Percentiles rank a stretch among this genome's conserved stretches.
Evolutionary conservation across 2,329 filamentous ascomycete genomes (phyloP).

Genomic region (Whalleya microplaca): DNA sequence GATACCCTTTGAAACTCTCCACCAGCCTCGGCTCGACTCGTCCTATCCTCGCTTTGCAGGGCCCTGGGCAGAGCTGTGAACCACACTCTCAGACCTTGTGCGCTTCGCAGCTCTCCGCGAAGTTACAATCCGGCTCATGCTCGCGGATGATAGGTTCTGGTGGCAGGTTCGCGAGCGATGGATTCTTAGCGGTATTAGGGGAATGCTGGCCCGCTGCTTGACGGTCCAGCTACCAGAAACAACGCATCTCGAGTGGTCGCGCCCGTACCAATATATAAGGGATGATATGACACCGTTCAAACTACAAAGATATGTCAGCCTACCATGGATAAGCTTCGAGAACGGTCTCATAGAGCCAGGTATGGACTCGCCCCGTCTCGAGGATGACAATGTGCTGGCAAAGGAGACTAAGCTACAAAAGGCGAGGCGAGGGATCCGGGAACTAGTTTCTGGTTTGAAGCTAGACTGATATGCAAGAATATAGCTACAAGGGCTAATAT

Average conservation of each 20-base stretch:
- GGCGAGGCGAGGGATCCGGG: conserved; percentile 3
- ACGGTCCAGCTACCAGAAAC: conserved; percentile 26
- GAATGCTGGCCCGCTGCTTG: conserved; percentile 22
- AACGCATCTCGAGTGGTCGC: conserved; percentile 15
- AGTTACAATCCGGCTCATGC: conserved; percentile 24
- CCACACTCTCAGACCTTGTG: conserved; percentile 23
- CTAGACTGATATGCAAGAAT: too few species aligned
- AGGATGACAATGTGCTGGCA: not conserved
- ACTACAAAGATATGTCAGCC: conserved; percentile 17
- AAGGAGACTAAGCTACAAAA: conserved; percentile 4
- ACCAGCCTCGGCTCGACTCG: conserved; percentile 14
- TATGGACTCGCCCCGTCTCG: conserved; percentile 2
- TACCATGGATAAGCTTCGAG: conserved; percentile 4
- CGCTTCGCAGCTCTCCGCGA: conserved; percentile 22
- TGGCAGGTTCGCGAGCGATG: conserved; percentile 32
- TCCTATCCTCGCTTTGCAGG: not conserved
- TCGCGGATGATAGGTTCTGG: conserved; percentile 23
- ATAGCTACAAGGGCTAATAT: too few species aligned
- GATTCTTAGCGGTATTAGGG: conserved; percentile 23
- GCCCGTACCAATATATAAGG: conserved; percentile 22
- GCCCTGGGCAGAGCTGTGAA: conserved; percentile 26
- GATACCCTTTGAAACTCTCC: conserved; percentile 22
- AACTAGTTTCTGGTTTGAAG: conserved; percentile 31
- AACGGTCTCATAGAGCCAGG: conserved; percentile 5
- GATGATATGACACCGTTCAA: conserved; percentile 8